phyloP scores from a whole-genome alignment of 2,329 filamentous ascomycete species.

The Thelonectria discophora region DNA sequence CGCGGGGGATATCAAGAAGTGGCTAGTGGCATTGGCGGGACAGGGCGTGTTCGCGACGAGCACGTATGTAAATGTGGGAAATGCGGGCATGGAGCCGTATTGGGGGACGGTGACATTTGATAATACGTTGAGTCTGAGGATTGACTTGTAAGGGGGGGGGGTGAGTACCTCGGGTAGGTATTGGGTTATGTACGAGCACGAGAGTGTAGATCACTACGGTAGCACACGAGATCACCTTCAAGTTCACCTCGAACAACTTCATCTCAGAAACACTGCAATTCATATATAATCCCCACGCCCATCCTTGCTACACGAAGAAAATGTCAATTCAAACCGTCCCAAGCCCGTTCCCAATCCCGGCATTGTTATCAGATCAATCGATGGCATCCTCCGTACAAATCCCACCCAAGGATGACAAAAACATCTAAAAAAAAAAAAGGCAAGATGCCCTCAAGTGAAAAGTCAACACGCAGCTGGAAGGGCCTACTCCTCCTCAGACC shows the following conservation, averaged over 20 bases:
- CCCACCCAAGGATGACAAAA: background rate
- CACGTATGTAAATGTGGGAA: slow-evolving; percentile 32
- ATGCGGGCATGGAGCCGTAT: slow-evolving; percentile 34
- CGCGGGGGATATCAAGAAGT: slow-evolving; percentile 32
- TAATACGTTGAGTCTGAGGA: slow-evolving; percentile 26
- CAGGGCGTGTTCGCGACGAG: slow-evolving; percentile 23
- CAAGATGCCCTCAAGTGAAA: no score
- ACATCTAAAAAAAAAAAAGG: no score
- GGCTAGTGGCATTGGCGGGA: slow-evolving; percentile 28
- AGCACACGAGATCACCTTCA: no score
- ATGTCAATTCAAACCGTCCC: slow-evolving; percentile 2
- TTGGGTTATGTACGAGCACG: no score
- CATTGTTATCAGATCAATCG: background rate
- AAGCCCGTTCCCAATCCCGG: background rate
- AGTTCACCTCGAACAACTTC: no score
- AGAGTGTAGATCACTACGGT: no score
- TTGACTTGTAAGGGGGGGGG: slow-evolving; percentile 19
- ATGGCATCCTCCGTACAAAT: background rate
- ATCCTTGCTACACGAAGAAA: background rate
- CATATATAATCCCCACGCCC: background rate
- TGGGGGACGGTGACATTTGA: slow-evolving; percentile 32
- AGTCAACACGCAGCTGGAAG: background rate
- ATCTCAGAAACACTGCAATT: background rate
- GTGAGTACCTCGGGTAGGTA: background rate
- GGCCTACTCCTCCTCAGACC: background rate